Percentiles rank a stretch among this genome's conserved stretches.
Conservation (phyloP, 352 stramenopile species). For the Saprolegnia diclina region DNA sequence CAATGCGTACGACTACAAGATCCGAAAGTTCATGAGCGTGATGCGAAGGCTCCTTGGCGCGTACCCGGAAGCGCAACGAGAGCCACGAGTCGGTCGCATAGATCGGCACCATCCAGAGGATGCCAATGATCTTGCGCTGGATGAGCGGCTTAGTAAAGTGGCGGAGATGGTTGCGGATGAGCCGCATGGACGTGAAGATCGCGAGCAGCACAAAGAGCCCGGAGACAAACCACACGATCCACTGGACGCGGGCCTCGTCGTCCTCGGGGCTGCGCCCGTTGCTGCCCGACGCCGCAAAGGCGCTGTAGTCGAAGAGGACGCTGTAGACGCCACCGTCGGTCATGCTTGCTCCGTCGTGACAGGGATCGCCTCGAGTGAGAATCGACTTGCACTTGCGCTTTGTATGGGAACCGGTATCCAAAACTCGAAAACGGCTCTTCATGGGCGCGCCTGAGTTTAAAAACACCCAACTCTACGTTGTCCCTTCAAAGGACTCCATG, state of each 20-base stretch:
- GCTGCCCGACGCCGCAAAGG: neutral
- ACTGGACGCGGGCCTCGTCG: conserved; percentile 55
- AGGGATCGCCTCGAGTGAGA: neutral
- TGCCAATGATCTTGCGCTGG: conserved; percentile 95
- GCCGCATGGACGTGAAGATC: conserved; percentile 81
- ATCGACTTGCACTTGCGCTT: too few relatives aligned
- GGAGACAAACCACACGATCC: conserved; percentile 76
- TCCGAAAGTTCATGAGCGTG: neutral
- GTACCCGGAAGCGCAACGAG: conserved; percentile 84
- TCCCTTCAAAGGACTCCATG: too few relatives aligned
- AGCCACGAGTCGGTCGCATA: conserved; percentile 97
- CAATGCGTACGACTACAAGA: conserved; percentile 37
- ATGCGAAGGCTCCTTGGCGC: conserved; percentile 43
- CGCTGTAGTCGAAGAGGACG: neutral
- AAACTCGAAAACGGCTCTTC: neutral
- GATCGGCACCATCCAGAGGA: conserved; percentile 98
- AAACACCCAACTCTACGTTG: neutral
- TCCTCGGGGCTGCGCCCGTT: neutral
- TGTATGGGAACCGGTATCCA: neutral
- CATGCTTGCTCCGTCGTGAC: neutral
- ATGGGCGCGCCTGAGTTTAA: neutral
- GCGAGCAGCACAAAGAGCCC: conserved; percentile 87
- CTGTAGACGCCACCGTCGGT: neutral
- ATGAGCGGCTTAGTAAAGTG: conserved; percentile 91
- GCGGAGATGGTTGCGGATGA: conserved; percentile 88